These are phyloP conservation scores for Ogataea methylovora DNA, from an alignment of 805 yeast species.

Conservation along the genomic window DNA sequence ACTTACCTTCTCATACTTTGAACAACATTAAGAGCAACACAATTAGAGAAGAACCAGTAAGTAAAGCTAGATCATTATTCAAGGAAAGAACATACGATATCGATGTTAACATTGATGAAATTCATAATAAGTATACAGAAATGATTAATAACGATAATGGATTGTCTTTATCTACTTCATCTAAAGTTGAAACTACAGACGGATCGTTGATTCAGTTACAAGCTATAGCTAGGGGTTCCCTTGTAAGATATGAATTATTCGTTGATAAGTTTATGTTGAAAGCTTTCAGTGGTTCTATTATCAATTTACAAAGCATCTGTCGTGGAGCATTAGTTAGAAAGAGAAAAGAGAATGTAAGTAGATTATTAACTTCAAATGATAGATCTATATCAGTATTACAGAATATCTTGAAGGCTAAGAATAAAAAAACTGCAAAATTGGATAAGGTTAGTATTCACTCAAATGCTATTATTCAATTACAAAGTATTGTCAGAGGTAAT, in stretches of 20 bases:
- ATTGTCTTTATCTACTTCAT: neutral
- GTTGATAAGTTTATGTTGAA: slow-evolving; percentile 56
- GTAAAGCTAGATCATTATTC: slow-evolving; percentile 17
- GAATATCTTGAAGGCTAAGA: slow-evolving; percentile 22
- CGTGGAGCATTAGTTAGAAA: slow-evolving; percentile 39
- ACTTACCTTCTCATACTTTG: too few species aligned
- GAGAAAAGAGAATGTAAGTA: slow-evolving; percentile 14
- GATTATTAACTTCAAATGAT: slow-evolving; percentile 11
- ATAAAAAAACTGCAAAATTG: slow-evolving; percentile 5
- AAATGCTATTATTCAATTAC: slow-evolving; percentile 21
- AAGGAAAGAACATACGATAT: slow-evolving; percentile 5
- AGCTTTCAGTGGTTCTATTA: slow-evolving; percentile 45
- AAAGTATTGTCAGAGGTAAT: slow-evolving; percentile 28
- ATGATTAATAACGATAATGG: slow-evolving; percentile 10
- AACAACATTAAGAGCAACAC: neutral
- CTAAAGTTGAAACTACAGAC: slow-evolving; percentile 4
- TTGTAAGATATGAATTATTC: slow-evolving; percentile 54
- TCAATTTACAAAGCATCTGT: slow-evolving; percentile 39
- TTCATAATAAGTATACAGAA: slow-evolving; percentile 21
- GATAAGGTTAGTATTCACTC: slow-evolving; percentile 8
- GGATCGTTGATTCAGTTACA: slow-evolving; percentile 39
- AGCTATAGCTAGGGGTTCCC: slow-evolving; percentile 63
- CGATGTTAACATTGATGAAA: slow-evolving; percentile 18
- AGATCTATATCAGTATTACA: slow-evolving; percentile 32
- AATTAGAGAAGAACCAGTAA: neutral